These are phyloP conservation scores for Acanthamoeba royreba DNA, from an alignment of 208 protist species.

Conservation along the genomic window DNA sequence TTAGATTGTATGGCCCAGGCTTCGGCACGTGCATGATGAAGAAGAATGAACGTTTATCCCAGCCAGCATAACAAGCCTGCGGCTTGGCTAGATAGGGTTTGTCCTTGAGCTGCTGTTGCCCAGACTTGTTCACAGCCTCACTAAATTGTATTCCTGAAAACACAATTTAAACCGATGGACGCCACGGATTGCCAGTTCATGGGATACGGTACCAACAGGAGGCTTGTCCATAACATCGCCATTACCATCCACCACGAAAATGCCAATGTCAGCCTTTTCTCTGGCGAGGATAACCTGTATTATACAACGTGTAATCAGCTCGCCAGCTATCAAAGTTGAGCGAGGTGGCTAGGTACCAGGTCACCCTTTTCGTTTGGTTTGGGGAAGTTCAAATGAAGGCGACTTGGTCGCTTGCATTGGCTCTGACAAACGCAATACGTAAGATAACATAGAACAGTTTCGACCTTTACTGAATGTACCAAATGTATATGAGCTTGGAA, in stretches of 20 bases:
- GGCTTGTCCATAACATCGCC: background rate
- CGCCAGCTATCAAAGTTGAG: too few relatives aligned
- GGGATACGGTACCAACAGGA: background rate
- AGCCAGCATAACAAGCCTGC: background rate
- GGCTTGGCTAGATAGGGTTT: background rate
- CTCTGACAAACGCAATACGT: too few relatives aligned
- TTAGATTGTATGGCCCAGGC: background rate
- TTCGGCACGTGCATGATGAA: background rate
- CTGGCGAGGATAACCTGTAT: background rate
- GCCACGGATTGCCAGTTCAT: background rate
- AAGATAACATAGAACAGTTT: too few relatives aligned
- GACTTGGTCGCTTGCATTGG: too few relatives aligned
- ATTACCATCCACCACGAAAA: background rate
- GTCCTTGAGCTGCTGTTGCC: background rate
- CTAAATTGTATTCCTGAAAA: background rate
- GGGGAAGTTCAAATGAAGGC: too few relatives aligned
- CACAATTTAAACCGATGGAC: background rate
- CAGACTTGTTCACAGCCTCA: background rate
- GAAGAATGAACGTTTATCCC: background rate
- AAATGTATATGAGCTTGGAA: too few relatives aligned
- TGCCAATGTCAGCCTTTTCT: background rate
- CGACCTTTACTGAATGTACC: too few relatives aligned
- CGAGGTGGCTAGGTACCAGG: too few relatives aligned
- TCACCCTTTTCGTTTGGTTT: too few relatives aligned
- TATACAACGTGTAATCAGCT: too few relatives aligned